Conservation (phyloP, 805 yeast species). For the Peterozyma toletana region DNA sequence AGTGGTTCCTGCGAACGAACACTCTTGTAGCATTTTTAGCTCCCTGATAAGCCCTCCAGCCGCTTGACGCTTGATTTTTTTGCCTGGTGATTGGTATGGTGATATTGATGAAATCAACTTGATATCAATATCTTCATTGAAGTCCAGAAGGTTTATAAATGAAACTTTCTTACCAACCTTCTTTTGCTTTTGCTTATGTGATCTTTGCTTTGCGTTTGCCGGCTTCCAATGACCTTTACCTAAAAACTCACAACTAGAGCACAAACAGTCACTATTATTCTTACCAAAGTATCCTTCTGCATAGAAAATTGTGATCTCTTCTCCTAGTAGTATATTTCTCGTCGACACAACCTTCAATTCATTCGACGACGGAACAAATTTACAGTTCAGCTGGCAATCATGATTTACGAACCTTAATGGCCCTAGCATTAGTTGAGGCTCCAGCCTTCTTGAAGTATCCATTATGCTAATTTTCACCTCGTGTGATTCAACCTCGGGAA, state of each 20-base stretch:
- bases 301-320: constrained; percentile 38
- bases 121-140: no score
- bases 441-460: constrained; percentile 27
- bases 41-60: no score
- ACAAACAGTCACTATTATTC: constrained; percentile 33
- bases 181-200: neutral
- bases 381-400: constrained; percentile 36
- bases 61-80: no score
- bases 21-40: no score
- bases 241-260: constrained; percentile 32
- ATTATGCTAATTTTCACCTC: constrained; percentile 19
- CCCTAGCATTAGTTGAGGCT: constrained; percentile 35
- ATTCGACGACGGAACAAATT: constrained; percentile 20
- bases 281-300: constrained; percentile 35
- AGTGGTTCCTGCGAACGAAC: no score
- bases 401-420: constrained; percentile 42
- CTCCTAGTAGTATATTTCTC: constrained; percentile 30
- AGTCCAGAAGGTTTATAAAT: no score
- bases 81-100: no score
- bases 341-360: constrained; percentile 26
- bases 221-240: neutral
- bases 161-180: neutral
- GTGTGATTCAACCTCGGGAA: constrained; percentile 25
- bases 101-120: no score
- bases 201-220: neutral